Evolutionary conservation across 345 rosid genomes (phyloP), one percentile per base, ranked within the genome.

Genomic region (Toxicodendron radicans): DNA sequence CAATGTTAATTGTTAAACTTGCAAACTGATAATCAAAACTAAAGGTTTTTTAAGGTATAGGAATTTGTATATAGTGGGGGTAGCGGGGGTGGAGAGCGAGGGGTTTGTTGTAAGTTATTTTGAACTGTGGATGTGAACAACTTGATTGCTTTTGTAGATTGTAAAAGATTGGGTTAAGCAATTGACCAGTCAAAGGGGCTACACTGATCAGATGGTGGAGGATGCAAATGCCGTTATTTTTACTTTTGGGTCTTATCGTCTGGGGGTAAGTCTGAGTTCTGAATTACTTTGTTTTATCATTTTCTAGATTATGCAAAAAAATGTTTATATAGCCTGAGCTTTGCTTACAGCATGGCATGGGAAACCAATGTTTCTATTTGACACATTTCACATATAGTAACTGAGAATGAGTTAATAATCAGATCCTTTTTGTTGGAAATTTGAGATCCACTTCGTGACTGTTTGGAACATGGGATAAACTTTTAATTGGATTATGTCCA

Each of bases 241-340:
- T 64, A 95, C 99, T 70, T 92, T 95, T 81, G 99, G 99, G 32
- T 95, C 99, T 79, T 95, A 92, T 77, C 79, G 93, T 4, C 90
- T 93, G 64, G 98, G 99, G 79, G 98, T 95, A 87, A 74, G 95
- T 77, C 66, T 71, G 5, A 51, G 10, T 24, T 75, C 66, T 11
- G n/a, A 10, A 23, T 70, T 65, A 60, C 51, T 23, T 61, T 59
- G 24, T 24, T 43, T 58, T 58, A 11, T 49, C 45, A 24, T 21
- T 11, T 12, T 17, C 66, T 48, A n/a, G 46, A 4, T 60, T 5
- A 3, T 60, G 14, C 30, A 48, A 4, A 14, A 4, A 14, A 17
- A 12, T 32, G n/a, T 14, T 56, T 27, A 1, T 35, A 41, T 21
- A 20, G 13, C 38, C 11, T 69, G 32, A 38, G 43, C 62, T 13